Base-by-base conservation (phyloP, 1,284 basidiomycete species). In the Puccinia sorghi region DNA sequence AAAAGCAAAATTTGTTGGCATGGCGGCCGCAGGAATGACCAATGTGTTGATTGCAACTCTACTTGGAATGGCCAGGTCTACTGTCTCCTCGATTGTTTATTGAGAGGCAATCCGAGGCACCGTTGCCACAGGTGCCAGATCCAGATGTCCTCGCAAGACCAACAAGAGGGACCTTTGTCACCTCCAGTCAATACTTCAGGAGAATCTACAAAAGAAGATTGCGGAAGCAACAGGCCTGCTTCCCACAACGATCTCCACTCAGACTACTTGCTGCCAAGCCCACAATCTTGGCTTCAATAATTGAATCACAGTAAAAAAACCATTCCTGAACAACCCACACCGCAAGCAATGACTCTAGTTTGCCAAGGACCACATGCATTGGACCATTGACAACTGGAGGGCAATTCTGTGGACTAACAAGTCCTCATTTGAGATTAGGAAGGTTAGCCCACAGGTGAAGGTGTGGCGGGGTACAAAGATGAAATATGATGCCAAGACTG, bases 311-410 rank as follows among this genome's bases (percentile, higher is more conserved):
- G 57, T 50, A 5, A 50, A 50, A 7, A 74, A 74, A 37, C 72
- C 72, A 0, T 74, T 43, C 25, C 37, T 74, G n/a, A n/a, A n/a
- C n/a, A n/a, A n/a, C n/a, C n/a, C n/a, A n/a, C n/a, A n/a, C n/a
- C n/a, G n/a, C n/a, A n/a, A n/a, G n/a, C n/a, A n/a, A n/a, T n/a
- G n/a, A n/a, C n/a, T n/a, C n/a, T n/a, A n/a, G n/a, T 74, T 43
- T 27, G 17, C 63, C 43, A 63, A 41, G 4, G 11, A n/a, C 1
- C 20, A 32, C 5, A 7, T 20, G 3, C 4, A 61, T n/a, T 59
- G 50, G 70, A 32, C 70, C 37, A 22, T n/a, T 13, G 37, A 59
- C 32, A 50, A 72, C 25, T 72, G 70, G 70, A 37, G 20, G 12
- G 5, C 17, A 25, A 32, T 72, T 13, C n/a, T 72, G 2, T 72